Conservation (phyloP, 768 basidiomycete genomes). For the Crassisporium funariophilum region DNA sequence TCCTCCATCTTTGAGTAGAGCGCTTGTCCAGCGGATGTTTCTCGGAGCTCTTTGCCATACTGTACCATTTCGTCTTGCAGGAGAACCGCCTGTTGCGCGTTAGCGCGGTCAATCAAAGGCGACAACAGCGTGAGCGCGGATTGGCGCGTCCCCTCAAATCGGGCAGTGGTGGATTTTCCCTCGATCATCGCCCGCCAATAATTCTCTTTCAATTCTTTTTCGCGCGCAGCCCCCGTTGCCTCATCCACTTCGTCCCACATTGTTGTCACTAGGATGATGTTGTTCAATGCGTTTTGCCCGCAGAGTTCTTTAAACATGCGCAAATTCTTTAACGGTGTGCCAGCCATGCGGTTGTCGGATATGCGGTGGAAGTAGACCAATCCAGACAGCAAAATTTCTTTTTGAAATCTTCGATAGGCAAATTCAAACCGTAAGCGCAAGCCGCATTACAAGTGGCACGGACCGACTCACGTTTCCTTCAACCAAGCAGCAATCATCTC, state of each 20-base stretch:
- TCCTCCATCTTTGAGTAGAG: conserved; percentile 4
- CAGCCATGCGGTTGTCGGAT: conserved; percentile 28
- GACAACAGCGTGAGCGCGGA: conserved; percentile 23
- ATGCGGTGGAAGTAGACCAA: conserved; percentile 29
- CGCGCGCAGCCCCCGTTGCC: conserved; percentile 3
- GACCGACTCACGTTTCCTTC: conserved; percentile 11
- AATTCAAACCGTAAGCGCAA: neutral
- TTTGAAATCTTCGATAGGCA: neutral
- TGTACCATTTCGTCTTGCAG: conserved; percentile 28
- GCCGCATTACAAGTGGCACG: neutral
- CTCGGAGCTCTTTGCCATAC: conserved; percentile 20
- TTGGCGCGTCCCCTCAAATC: conserved; percentile 14
- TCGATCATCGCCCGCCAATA: conserved; percentile 21
- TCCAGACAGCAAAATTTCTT: conserved; percentile 23
- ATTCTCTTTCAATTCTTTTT: conserved; percentile 4
- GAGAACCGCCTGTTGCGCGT: conserved; percentile 13
- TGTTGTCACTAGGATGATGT: conserved; percentile 35
- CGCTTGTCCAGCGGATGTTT: conserved; percentile 25
- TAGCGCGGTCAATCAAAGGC: conserved; percentile 14
- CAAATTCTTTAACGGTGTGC: conserved; percentile 29
- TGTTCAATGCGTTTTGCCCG: conserved; percentile 28
- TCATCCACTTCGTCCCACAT: conserved; percentile 10
- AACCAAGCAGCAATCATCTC: conserved; percentile 27
- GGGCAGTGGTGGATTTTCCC: neutral
- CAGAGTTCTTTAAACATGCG: conserved; percentile 38